phyloP scores from a whole-genome alignment of 2,329 filamentous ascomycete genomes.

The Aspergillus vadensis region DNA sequence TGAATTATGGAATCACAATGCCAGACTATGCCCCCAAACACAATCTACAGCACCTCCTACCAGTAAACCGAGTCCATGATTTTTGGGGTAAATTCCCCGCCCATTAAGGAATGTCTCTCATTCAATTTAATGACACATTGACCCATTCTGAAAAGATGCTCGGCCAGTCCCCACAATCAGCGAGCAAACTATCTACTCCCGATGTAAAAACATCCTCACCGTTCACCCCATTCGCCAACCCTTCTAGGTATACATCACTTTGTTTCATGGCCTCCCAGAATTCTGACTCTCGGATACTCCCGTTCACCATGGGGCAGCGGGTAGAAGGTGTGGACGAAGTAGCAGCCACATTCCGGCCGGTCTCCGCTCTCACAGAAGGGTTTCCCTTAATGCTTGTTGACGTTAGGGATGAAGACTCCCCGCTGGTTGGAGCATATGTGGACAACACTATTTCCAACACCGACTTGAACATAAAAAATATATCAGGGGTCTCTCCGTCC shows the following conservation, averaged over 20 bases:
- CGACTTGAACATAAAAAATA: not conserved
- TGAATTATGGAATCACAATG: no score
- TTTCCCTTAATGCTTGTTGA: not conserved
- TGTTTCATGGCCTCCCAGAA: conserved; percentile 1
- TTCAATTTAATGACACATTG: not conserved
- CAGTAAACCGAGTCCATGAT: no score
- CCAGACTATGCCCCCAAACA: no score
- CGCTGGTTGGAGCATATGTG: not conserved
- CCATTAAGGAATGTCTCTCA: no score
- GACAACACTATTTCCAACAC: not conserved
- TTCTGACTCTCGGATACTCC: not conserved
- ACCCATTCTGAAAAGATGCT: conserved; percentile 11
- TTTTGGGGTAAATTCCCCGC: no score
- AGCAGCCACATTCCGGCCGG: not conserved
- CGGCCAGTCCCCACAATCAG: conserved; percentile 6
- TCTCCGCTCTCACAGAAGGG: no score
- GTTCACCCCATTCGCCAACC: not conserved
- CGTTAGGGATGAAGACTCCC: not conserved
- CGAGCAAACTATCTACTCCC: not conserved
- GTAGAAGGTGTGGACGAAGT: not conserved
- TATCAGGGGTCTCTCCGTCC: not conserved
- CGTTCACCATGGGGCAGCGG: conserved; percentile 4
- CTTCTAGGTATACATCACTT: not conserved
- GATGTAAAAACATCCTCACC: not conserved
- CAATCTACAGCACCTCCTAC: no score